phyloP scores from a whole-genome alignment of 2,329 filamentous ascomycete species.

The Dactylellina haptotyla region DNA sequence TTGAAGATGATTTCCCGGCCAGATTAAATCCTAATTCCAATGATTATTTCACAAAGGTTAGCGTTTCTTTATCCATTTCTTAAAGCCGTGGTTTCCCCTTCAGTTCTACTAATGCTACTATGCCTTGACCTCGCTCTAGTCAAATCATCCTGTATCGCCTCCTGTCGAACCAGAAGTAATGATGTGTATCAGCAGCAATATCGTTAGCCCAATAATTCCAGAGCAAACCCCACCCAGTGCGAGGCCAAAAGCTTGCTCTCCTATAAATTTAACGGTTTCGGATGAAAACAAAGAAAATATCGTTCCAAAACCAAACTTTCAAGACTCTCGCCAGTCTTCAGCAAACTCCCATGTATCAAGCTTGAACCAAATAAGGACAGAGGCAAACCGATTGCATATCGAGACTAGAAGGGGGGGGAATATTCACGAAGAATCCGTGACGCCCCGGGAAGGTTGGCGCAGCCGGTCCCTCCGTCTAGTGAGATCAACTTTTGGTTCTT shows the following conservation, averaged over 20 bases:
- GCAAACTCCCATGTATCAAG: too few species aligned
- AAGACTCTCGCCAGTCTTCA: too few species aligned
- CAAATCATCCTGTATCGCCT: not conserved
- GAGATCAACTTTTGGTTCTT: constrained; percentile 23
- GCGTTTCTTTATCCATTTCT: not conserved
- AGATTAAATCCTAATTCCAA: not conserved
- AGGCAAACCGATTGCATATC: too few species aligned
- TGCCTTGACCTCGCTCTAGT: not conserved
- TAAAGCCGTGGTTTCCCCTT: not conserved
- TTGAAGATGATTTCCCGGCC: constrained; percentile 3
- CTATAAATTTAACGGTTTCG: not conserved
- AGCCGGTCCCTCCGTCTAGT: constrained; percentile 22
- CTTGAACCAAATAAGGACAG: too few species aligned
- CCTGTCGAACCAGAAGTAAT: too few species aligned
- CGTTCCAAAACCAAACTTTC: not conserved
- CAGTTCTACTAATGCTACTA: not conserved
- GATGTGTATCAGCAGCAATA: too few species aligned
- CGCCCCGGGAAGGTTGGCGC: constrained; percentile 3
- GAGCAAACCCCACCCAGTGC: not conserved
- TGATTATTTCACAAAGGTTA: constrained; percentile 9
- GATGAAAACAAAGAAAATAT: constrained; percentile 49
- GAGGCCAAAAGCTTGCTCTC: not conserved
- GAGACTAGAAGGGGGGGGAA: not conserved
- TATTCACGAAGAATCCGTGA: not conserved
- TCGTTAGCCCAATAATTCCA: too few species aligned